Conservation (phyloP, 371 early-diverging fungal genomes). For the Mucor ambiguus region DNA sequence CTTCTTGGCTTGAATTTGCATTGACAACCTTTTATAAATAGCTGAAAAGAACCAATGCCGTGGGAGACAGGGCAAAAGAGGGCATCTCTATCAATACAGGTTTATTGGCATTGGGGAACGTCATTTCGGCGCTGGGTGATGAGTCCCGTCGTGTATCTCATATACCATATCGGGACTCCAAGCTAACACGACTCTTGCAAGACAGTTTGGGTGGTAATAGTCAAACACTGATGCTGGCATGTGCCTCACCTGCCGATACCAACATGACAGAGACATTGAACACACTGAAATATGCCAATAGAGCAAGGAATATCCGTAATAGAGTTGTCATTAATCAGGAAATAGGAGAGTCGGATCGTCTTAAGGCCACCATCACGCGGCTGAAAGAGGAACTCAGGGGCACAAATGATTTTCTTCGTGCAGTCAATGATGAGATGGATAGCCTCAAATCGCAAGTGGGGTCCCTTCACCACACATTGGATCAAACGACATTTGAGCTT, state of each 20-base stretch:
- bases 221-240: conserved; percentile 92
- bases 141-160: conserved; percentile 60
- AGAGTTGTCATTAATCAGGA: conserved; percentile 41
- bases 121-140: conserved; percentile 95
- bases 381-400: conserved; percentile 43
- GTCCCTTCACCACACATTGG: conserved; percentile 17
- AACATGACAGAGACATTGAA: conserved; percentile 90
- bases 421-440: conserved; percentile 52
- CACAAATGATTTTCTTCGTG: conserved; percentile 41
- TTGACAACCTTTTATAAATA: not conserved
- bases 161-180: conserved; percentile 99
- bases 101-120: conserved; percentile 97
- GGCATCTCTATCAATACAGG: conserved; percentile 99
- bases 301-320: conserved; percentile 88
- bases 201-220: conserved; percentile 95
- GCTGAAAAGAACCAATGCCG: conserved; percentile 92
- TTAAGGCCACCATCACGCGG: conserved; percentile 33
- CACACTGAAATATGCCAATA: conserved; percentile 91
- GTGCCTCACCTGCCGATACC: conserved; percentile 81
- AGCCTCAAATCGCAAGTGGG: conserved; percentile 35
- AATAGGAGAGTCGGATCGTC: conserved; percentile 83
- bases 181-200: conserved; percentile 96
- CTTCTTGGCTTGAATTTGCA: no score
- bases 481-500: conserved; percentile 22
- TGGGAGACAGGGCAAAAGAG: conserved; percentile 95